phyloP scores from a whole-genome alignment of 1,139 yeast species.

The Sugiyamaella castrensis region DNA sequence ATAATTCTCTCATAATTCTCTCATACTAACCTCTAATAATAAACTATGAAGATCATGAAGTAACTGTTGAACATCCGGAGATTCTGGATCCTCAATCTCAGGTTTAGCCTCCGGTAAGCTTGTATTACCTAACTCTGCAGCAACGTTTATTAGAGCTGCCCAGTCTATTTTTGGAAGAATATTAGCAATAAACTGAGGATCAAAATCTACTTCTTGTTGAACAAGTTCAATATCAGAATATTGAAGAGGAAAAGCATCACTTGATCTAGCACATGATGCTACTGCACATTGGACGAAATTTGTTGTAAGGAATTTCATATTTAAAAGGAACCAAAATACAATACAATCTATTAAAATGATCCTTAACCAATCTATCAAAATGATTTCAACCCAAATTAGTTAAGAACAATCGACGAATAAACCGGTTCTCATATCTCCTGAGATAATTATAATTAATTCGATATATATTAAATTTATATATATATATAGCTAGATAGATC shows the following conservation, averaged over 20 bases:
- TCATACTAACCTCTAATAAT: slow-evolving; percentile 53
- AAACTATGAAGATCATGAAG: slow-evolving; percentile 74
- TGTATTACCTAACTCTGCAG: slow-evolving; percentile 69
- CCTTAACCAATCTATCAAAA: background rate
- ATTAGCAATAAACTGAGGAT: slow-evolving; percentile 73
- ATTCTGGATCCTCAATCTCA: slow-evolving; percentile 47
- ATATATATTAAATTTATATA: too few species aligned
- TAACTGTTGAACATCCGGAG: slow-evolving; percentile 56
- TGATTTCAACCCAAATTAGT: background rate
- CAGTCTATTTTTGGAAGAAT: slow-evolving; percentile 85
- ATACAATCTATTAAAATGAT: background rate
- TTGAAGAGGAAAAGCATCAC: slow-evolving; percentile 75
- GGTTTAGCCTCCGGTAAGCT: slow-evolving; percentile 66
- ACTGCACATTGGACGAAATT: slow-evolving; percentile 95
- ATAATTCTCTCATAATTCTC: background rate
- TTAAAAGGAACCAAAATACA: too few species aligned
- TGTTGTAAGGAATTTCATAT: slow-evolving; percentile 89
- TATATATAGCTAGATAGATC: slow-evolving; percentile 1
- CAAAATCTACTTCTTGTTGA: slow-evolving; percentile 77
- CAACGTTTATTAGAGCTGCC: slow-evolving; percentile 76
- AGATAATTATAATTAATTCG: too few species aligned
- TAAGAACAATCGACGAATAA: too few species aligned
- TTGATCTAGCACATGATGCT: slow-evolving; percentile 69
- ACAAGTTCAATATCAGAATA: slow-evolving; percentile 70
- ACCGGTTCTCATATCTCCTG: too few species aligned